These are phyloP conservation scores for Dioscorea cayenensis DNA, from an alignment of 116 monocot genomes.

Conservation along the genomic window DNA sequence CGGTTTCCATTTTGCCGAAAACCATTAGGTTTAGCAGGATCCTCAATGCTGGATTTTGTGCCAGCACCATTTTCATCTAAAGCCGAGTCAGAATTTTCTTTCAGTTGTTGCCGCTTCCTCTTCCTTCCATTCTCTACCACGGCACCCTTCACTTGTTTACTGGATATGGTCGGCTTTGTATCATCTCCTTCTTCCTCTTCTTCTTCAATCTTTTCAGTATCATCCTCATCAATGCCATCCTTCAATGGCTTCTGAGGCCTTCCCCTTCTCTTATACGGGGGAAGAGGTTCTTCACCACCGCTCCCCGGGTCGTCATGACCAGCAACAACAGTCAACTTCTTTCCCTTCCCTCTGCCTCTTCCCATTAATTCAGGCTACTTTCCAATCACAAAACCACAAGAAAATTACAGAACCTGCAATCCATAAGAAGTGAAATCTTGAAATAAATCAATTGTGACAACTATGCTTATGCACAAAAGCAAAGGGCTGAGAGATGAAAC, in stretches of 20 bases:
- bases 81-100: conserved; percentile 23
- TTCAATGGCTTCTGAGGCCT: conserved; percentile 55
- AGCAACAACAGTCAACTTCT: conserved; percentile 33
- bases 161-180: conserved; percentile 3
- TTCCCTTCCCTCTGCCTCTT: conserved; percentile 74
- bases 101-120: conserved; percentile 22
- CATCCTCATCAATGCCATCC: conserved; percentile 35
- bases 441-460: background rate
- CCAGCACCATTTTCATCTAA: conserved; percentile 22
- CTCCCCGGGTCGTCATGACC: conserved; percentile 43
- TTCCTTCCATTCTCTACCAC: conserved; percentile 27
- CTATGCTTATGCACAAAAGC: background rate
- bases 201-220: conserved; percentile 20
- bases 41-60: conserved; percentile 19
- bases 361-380: conserved; percentile 27
- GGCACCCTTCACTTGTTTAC: conserved; percentile 11
- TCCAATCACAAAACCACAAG: conserved; percentile 2
- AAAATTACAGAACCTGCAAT: conserved; percentile 22
- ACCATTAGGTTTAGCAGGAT: conserved; percentile 32
- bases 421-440: background rate
- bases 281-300: conserved; percentile 42
- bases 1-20: conserved; percentile 61
- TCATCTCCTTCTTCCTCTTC: conserved; percentile 29
- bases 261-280: conserved; percentile 58
- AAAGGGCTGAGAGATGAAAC: background rate